Evolutionary conservation across 2,329 filamentous ascomycete genomes (phyloP), one percentile per base, ranked within the genome.

Genomic region (Podosphaera aphanis): DNA sequence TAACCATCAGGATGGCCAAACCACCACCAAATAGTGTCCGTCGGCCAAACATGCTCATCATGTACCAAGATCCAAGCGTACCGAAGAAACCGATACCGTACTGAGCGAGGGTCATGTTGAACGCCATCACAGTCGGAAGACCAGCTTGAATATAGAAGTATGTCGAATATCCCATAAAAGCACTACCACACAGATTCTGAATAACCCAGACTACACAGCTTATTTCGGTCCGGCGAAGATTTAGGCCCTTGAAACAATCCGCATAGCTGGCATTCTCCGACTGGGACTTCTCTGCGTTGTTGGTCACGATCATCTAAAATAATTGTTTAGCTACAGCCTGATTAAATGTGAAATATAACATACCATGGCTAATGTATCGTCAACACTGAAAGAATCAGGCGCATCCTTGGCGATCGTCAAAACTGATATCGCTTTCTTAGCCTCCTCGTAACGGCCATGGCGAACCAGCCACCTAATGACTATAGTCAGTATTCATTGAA

Each of bases 321-420:
- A 36, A 20, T 15, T 19, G 67, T 67, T 31, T 60, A 46, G 52
- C 59, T 49, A 53, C 1, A 55, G 39, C 48, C 45, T 53, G 46
- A 43, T 42, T 1, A 55, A 37, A 27, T 6, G 1, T 20, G n/a
- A 8, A 27, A 27, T 18, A 39, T 7, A 11, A 45, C 43, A n/a
- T 15, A 45, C 43, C 83, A 93, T 92, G 55, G 82, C 77, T 43
- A 93, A 68, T 0, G 83, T 90, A 62, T 90, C 83, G 50, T 92
- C 80, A 10, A 80, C 73, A 29, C 48, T 46, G 45, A 55, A 48
- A 55, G 51, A 46, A 23, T 43, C 45, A 10, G 48, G 43, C 7
- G 45, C 45, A 25, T 50, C 46, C 31, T 51, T 49, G 8, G 42
- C 31, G 3, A 49, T 48, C 16, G 52, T 54, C 19, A 55, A 38